Percentiles rank a stretch among this genome's conserved stretches.
Evolutionary conservation across 2,329 filamentous ascomycete genomes (phyloP).

Genomic region (Verticillium tricorpus): DNA sequence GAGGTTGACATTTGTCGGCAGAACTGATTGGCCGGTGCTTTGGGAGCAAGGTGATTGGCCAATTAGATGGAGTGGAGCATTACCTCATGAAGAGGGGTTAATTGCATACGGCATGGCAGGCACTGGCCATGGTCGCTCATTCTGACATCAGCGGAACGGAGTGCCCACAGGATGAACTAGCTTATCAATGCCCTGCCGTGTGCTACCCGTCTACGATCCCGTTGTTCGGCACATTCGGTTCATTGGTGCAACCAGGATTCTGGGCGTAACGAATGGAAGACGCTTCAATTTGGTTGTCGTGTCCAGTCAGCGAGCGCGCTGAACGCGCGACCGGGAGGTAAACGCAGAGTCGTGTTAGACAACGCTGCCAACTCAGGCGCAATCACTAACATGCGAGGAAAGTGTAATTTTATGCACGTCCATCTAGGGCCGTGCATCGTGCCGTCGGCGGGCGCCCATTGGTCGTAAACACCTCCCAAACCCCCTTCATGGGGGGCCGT

Average conservation of each 20-base stretch:
- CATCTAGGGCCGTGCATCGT: background rate
- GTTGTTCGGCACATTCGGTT: background rate
- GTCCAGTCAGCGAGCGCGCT: background rate
- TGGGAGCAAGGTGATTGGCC: conserved; percentile 11
- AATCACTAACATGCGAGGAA: background rate
- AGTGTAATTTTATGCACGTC: background rate
- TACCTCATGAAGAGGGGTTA: conserved; percentile 8
- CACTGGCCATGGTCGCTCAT: background rate
- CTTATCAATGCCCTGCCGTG: background rate
- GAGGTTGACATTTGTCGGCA: conserved; percentile 1
- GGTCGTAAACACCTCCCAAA: background rate
- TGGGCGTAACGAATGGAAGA: background rate
- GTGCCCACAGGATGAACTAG: background rate
- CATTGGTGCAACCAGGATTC: background rate
- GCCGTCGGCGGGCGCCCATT: background rate
- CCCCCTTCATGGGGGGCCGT: background rate
- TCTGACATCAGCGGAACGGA: background rate
- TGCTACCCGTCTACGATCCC: background rate
- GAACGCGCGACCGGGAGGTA: background rate
- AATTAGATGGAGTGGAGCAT: conserved; percentile 8
- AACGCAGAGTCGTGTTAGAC: background rate
- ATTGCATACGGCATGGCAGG: background rate
- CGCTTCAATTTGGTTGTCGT: background rate
- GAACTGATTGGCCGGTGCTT: conserved; percentile 6
- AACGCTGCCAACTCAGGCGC: background rate